Base-by-base conservation (phyloP, 1,284 basidiomycete species). In the Microbotryum lychnidis-dioicae region DNA sequence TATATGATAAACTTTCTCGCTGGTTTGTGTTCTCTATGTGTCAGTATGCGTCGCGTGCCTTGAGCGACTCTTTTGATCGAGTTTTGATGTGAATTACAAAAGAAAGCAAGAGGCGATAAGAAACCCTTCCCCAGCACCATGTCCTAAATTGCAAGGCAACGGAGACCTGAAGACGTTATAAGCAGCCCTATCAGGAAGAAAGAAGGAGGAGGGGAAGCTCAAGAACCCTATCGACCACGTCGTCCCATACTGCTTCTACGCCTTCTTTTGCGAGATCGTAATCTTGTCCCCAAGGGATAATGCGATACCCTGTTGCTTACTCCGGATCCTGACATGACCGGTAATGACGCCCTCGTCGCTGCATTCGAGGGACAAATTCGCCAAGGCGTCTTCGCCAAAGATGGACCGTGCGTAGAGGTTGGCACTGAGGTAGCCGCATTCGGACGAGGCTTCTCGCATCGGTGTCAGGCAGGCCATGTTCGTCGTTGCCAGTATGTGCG, bases 391-490 rank as follows among this genome's bases (percentile, higher is more conserved):
- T 77, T 99, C 96, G 60, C 89, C 91, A 70, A 97, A 97, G 67
- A 94, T 75, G 75, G 86, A 88, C 64, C 87, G 83, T 31, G 92
- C 92, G 76, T 93, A 94, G 80, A 96, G 84, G 76, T 96, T 97
- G 50, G 91, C 91, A 4, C 87, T 89, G 48, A 96, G 79, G 84
- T 94, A 96, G 75, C 91, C 88, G 74, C 91, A 96, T 58, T 69
- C 65, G 53, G 61, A 59, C 1, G 90, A 89, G 16, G 89, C 91
- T 66, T 94, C 91, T 42, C 37, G 37, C n/a, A 44, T 42, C 3
- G 91, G 90, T 14, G 92, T 97, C n/a, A 96, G 81, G 72, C 91
- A 92, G 14, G 89, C 85, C 92, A 97, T 97, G 77, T 97, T 94
- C 31, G 91, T 96, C 33, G 86, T 83, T 69, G 86, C 85, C 87